Evolutionary conservation across 768 basidiomycete species (phyloP).

Genomic region (Tylopilus sp.): DNA sequence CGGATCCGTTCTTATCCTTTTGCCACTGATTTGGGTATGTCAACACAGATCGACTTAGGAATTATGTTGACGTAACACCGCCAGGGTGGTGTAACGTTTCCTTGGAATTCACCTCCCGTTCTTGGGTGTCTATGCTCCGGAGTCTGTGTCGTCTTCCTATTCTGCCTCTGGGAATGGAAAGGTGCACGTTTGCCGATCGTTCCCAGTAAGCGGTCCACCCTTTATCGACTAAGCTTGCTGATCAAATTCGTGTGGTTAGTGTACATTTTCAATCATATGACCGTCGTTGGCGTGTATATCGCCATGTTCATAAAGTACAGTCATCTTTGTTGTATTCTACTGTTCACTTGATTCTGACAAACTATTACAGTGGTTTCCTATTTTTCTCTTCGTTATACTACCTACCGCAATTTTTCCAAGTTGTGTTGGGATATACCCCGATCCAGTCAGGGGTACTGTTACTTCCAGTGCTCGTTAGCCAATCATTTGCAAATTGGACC

Average conservation of each 20-base stretch:
- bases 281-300: slow-evolving; percentile 65
- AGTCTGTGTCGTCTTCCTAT: slow-evolving; percentile 48
- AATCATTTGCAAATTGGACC: slow-evolving; percentile 55
- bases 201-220: slow-evolving; percentile 46
- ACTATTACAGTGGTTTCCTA: slow-evolving; percentile 45
- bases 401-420: slow-evolving; percentile 74
- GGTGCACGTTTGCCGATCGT: slow-evolving; percentile 68
- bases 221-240: not conserved
- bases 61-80: not conserved
- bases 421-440: slow-evolving; percentile 63
- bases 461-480: slow-evolving; percentile 64
- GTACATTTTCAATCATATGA: slow-evolving; percentile 66
- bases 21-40: slow-evolving; percentile 71
- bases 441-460: slow-evolving; percentile 63
- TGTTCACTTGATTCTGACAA: not conserved
- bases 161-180: slow-evolving; percentile 73
- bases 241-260: slow-evolving; percentile 36
- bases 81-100: slow-evolving; percentile 69
- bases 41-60: not conserved
- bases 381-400: slow-evolving; percentile 68
- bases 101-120: slow-evolving; percentile 68
- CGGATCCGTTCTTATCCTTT: slow-evolving; percentile 59
- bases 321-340: not conserved
- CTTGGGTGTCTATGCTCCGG: slow-evolving; percentile 58
- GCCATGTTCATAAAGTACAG: slow-evolving; percentile 66